These are phyloP conservation scores for Aristolochia californica DNA, from an alignment of 164 flowering plant species.

Conservation along the genomic window DNA sequence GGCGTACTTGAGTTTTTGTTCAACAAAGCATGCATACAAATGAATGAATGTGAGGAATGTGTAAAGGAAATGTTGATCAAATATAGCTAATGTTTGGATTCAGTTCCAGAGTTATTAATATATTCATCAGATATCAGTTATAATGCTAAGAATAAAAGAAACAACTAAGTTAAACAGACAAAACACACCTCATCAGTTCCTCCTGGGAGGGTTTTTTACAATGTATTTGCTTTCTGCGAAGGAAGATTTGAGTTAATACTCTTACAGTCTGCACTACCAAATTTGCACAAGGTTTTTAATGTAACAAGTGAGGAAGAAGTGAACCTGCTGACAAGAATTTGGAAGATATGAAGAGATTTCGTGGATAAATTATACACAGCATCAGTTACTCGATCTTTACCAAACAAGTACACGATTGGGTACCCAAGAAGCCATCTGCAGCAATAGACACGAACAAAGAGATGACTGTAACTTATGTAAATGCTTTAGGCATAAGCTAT, in stretches of 20 bases:
- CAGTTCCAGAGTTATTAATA: neutral
- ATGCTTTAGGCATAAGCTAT: neutral
- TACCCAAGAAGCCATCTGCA: slow-evolving; percentile 95
- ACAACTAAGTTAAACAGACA: neutral
- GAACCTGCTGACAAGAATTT: slow-evolving; percentile 52
- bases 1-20: neutral
- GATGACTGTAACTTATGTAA: neutral
- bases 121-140: neutral
- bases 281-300: neutral
- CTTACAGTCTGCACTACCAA: neutral
- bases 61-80: neutral
- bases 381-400: slow-evolving; percentile 52
- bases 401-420: slow-evolving; percentile 70
- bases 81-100: too few relatives aligned
- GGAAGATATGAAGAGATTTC: slow-evolving; percentile 59
- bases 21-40: neutral
- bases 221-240: slow-evolving; percentile 31
- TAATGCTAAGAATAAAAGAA: neutral
- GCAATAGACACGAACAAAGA: neutral
- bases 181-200: slow-evolving; percentile 59
- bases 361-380: slow-evolving; percentile 74
- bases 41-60: neutral
- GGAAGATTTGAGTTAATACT: neutral
- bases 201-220: slow-evolving; percentile 31
- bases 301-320: slow-evolving; percentile 6